phyloP scores from a whole-genome alignment of 2,329 filamentous ascomycete species.

The Curvularia verruculosa region DNA sequence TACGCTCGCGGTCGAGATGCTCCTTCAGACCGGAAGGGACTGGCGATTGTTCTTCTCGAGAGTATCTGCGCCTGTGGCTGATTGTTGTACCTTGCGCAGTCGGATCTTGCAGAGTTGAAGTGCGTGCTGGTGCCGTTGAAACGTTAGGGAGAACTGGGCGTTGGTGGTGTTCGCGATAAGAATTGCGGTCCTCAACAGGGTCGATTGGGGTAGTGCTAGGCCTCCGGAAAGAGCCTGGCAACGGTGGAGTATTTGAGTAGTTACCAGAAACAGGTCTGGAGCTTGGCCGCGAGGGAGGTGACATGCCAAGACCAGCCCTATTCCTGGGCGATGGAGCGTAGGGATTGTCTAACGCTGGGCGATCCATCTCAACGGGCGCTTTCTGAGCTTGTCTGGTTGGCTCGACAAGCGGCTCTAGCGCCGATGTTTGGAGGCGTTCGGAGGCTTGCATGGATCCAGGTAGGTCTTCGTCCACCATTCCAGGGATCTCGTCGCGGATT shows the following conservation, averaged over 20 bases:
- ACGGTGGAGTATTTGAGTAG: constrained; percentile 34
- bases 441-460: constrained; percentile 43
- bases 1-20: constrained; percentile 52
- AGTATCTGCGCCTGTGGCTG: constrained; percentile 68
- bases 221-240: constrained; percentile 32
- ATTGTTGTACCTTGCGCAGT: constrained; percentile 44
- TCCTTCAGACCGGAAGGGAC: constrained; percentile 57
- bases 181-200: constrained; percentile 44
- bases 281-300: constrained; percentile 43
- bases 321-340: constrained; percentile 45
- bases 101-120: constrained; percentile 47
- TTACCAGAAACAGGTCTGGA: constrained; percentile 42
- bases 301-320: constrained; percentile 33
- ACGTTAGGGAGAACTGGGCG: constrained; percentile 53
- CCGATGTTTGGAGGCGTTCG: constrained; percentile 34
- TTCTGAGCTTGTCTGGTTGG: constrained; percentile 38
- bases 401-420: constrained; percentile 34
- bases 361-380: constrained; percentile 35
- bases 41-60: constrained; percentile 53
- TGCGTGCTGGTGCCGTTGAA: constrained; percentile 54
- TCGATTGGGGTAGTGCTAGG: constrained; percentile 44
- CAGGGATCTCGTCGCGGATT: constrained; percentile 77
- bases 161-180: constrained; percentile 50
- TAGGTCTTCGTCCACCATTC: constrained; percentile 77
- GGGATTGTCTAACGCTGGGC: constrained; percentile 34